phyloP scores from a whole-genome alignment of 1,139 yeast genomes.

The Magnusiomyces paraingens region DNA sequence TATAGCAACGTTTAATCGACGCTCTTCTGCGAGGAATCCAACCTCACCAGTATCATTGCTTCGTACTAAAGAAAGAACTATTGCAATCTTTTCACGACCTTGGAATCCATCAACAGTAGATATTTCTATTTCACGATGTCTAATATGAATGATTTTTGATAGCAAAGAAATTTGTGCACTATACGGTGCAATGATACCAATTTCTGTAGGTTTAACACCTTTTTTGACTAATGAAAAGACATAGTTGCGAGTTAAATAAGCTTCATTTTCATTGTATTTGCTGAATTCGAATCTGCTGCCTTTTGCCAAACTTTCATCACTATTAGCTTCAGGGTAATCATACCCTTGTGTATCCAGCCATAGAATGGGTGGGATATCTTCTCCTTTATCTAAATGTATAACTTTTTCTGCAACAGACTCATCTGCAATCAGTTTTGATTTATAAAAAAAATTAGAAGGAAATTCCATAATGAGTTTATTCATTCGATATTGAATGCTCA shows the following conservation, averaged over 20 bases:
- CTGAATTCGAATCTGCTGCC: constrained; percentile 28
- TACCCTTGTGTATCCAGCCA: constrained; percentile 95
- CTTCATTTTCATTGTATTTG: constrained; percentile 71
- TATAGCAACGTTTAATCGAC: constrained; percentile 77
- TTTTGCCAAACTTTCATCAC: constrained; percentile 24
- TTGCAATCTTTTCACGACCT: constrained; percentile 85
- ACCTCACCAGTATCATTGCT: constrained; percentile 61
- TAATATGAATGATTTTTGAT: constrained; percentile 37
- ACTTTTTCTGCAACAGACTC: constrained; percentile 47
- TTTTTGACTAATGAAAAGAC: constrained; percentile 53
- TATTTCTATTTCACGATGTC: constrained; percentile 60
- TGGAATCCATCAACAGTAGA: constrained; percentile 91
- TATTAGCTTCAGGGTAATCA: constrained; percentile 51
- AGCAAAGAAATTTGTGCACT: constrained; percentile 73
- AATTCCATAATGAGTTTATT: constrained; percentile 69
- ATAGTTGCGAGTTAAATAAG: constrained; percentile 52
- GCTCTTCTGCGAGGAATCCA: constrained; percentile 67
- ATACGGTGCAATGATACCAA: constrained; percentile 86
- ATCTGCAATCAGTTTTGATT: constrained; percentile 56
- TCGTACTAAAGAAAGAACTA: constrained; percentile 72
- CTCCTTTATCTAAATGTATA: constrained; percentile 36
- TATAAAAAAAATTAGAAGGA: constrained; percentile 64
- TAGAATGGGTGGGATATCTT: constrained; percentile 43
- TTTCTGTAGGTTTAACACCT: constrained; percentile 37
- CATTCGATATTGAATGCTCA: constrained; percentile 86